Evolutionary conservation across 495 filamentous ascomycete species (phyloP).

Genomic region (Penicillium diatomitis): DNA sequence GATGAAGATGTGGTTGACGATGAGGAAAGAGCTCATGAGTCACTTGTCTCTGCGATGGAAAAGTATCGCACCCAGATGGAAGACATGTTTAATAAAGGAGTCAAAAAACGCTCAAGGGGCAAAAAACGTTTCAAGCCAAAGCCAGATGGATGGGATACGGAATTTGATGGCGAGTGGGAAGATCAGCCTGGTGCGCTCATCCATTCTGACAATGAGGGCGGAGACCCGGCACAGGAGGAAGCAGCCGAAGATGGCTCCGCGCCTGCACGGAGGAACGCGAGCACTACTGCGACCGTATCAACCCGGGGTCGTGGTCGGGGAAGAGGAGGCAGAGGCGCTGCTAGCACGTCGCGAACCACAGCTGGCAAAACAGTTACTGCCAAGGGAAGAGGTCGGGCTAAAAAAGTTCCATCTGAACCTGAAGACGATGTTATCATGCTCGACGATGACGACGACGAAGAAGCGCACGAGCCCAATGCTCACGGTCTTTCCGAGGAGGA

Average conservation of each 20-base stretch:
- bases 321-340: constrained; percentile 36
- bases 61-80: constrained; percentile 61
- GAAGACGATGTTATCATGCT: constrained; percentile 58
- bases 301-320: constrained; percentile 43
- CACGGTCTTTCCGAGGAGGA: constrained; percentile 24
- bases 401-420: constrained; percentile 45
- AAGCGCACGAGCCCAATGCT: constrained; percentile 46
- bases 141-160: constrained; percentile 77
- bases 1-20: constrained; percentile 58
- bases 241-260: constrained; percentile 34
- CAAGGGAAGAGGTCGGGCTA: constrained; percentile 20
- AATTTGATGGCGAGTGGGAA: constrained; percentile 77
- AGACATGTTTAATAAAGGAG: constrained; percentile 58
- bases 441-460: constrained; percentile 50
- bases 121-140: constrained; percentile 61
- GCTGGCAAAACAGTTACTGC: constrained; percentile 33
- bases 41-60: constrained; percentile 61
- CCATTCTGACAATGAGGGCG: constrained; percentile 45
- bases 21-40: constrained; percentile 48
- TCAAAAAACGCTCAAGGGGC: constrained; percentile 48
- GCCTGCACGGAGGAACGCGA: constrained; percentile 8
- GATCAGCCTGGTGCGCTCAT: constrained; percentile 66
- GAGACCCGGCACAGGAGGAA: constrained; percentile 36
- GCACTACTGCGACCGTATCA: constrained; percentile 21
- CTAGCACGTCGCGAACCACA: constrained; percentile 27